Percentiles rank a stretch among this genome's conserved stretches.
Evolutionary conservation across 1,284 basidiomycete species (phyloP).

Genomic region (Ceratobasidium theobromae): DNA sequence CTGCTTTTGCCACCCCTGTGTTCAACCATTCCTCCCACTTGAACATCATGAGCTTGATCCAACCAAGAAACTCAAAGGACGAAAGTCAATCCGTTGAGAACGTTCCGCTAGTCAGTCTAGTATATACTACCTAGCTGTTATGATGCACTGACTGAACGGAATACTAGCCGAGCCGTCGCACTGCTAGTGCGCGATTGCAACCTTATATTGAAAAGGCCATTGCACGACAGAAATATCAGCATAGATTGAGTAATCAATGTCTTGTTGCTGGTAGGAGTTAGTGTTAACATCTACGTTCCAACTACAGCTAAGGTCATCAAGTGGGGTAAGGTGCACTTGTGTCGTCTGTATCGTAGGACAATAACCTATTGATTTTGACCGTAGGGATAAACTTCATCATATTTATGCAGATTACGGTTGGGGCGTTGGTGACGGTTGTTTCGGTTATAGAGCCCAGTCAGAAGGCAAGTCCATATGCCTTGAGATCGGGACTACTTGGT

Average conservation of each 20-base stretch:
- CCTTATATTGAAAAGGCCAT: slow-evolving; percentile 20
- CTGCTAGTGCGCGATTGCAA: slow-evolving; percentile 14
- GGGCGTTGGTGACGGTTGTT: slow-evolving; percentile 8
- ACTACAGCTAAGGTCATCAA: slow-evolving; percentile 12
- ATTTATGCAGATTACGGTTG: slow-evolving; percentile 7
- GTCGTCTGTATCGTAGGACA: background rate
- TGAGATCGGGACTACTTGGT: background rate
- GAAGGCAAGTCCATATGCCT: background rate
- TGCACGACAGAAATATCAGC: slow-evolving; percentile 14
- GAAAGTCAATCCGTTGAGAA: too few relatives aligned
- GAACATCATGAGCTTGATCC: too few relatives aligned
- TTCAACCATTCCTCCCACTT: too few relatives aligned
- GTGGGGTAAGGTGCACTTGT: background rate
- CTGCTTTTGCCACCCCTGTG: too few relatives aligned
- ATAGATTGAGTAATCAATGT: background rate
- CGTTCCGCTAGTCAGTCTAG: too few relatives aligned
- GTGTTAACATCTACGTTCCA: background rate
- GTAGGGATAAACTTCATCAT: slow-evolving; percentile 26
- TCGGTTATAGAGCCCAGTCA: background rate
- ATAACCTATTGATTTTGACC: background rate
- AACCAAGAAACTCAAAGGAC: too few relatives aligned
- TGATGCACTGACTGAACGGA: too few relatives aligned
- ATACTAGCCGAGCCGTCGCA: background rate
- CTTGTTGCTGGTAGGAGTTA: background rate
- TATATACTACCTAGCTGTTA: too few relatives aligned